phyloP scores from a whole-genome alignment of 495 filamentous ascomycete genomes.

The Penicillium odoratum region DNA sequence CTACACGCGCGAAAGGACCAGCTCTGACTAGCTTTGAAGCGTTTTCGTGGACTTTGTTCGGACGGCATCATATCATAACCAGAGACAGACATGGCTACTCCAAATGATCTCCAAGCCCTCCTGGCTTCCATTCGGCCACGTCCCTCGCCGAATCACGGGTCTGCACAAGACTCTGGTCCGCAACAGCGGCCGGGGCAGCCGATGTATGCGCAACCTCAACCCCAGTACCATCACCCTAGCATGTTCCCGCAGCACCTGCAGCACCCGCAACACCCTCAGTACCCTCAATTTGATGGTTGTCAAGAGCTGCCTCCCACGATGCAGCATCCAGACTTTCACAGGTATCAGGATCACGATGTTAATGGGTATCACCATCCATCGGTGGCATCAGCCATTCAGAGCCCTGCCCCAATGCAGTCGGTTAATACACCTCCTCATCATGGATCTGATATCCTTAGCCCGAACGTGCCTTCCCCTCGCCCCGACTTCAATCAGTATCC shows the following conservation, averaged over 20 bases:
- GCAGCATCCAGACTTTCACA: neutral
- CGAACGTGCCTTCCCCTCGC: slow-evolving; percentile 44
- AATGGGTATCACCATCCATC: slow-evolving; percentile 50
- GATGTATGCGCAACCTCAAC: neutral
- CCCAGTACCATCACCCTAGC: slow-evolving; percentile 22
- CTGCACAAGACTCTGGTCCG: slow-evolving; percentile 36
- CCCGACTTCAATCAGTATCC: slow-evolving; percentile 35
- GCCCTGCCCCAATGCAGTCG: slow-evolving; percentile 34
- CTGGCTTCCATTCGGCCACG: slow-evolving; percentile 48
- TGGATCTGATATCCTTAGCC: slow-evolving; percentile 52
- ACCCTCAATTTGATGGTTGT: slow-evolving; percentile 41
- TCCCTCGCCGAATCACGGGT: slow-evolving; percentile 37
- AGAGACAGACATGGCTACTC: slow-evolving; percentile 54
- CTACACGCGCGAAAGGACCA: neutral
- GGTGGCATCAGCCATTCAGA: slow-evolving; percentile 43
- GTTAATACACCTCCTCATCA: slow-evolving; percentile 46
- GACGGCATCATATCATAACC: slow-evolving; percentile 34
- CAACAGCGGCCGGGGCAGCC: slow-evolving; percentile 1
- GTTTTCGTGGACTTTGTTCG: slow-evolving; percentile 18
- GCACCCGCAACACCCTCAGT: slow-evolving; percentile 32
- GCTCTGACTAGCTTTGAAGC: neutral
- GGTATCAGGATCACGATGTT: slow-evolving; percentile 34
- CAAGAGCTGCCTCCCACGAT: slow-evolving; percentile 9
- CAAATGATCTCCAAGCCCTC: slow-evolving; percentile 51
- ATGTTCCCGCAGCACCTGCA: slow-evolving; percentile 34